Conservation (phyloP, 768 basidiomycete species). For the Xerocomellus dryophilus region DNA sequence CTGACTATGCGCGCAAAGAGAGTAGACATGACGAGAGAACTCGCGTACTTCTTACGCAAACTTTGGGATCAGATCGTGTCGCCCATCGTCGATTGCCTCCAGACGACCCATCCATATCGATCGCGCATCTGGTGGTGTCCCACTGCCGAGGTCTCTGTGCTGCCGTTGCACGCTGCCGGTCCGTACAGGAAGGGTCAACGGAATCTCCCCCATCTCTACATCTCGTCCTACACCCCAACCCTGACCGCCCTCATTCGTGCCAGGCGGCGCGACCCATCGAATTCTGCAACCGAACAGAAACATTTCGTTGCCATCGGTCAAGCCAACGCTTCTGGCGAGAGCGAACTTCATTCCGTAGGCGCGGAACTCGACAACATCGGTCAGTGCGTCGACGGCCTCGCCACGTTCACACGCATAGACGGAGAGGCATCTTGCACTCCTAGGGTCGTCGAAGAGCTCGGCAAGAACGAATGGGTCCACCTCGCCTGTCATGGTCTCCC, state of each 20-base stretch:
- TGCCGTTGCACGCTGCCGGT: slow-evolving; percentile 23
- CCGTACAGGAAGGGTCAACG: slow-evolving; percentile 1
- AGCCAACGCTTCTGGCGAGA: background rate
- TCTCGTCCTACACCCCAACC: slow-evolving; percentile 19
- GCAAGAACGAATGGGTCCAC: slow-evolving; percentile 20
- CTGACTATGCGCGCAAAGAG: background rate
- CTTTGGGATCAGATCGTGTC: slow-evolving; percentile 19
- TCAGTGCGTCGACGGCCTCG: background rate
- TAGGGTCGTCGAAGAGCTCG: background rate
- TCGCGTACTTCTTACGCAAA: background rate
- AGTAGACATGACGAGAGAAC: background rate
- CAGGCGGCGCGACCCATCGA: background rate
- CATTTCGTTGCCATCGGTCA: slow-evolving; percentile 1
- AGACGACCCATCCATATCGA: background rate
- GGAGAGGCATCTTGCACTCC: background rate
- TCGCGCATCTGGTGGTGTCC: slow-evolving; percentile 13
- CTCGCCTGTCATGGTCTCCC: slow-evolving; percentile 26
- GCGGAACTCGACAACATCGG: background rate
- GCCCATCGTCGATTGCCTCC: slow-evolving; percentile 2
- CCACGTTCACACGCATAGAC: background rate
- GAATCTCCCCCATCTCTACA: slow-evolving; percentile 7
- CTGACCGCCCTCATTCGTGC: slow-evolving; percentile 10
- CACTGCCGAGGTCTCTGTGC: slow-evolving; percentile 1
- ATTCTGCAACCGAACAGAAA: background rate
- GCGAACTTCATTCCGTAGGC: background rate